These are phyloP conservation scores for Colletotrichum lindemuthianum DNA, from an alignment of 2,329 filamentous ascomycete genomes.

Conservation along the genomic window DNA sequence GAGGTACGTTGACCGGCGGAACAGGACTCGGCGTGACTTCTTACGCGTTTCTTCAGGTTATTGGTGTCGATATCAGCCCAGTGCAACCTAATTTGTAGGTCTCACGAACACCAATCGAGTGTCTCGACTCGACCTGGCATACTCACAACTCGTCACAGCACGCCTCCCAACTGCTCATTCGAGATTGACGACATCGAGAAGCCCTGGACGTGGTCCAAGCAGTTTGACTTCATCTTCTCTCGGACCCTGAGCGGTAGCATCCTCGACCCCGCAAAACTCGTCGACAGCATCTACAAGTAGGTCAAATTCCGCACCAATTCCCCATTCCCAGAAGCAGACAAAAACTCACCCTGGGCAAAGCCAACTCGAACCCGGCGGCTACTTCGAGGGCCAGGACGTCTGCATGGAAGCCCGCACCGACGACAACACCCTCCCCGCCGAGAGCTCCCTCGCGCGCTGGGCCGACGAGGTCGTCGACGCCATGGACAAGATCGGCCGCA, in stretches of 20 bases:
- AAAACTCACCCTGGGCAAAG: conserved; percentile 26
- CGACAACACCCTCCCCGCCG: conserved; percentile 44
- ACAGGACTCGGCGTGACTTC: neutral
- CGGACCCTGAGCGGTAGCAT: conserved; percentile 46
- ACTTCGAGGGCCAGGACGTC: conserved; percentile 46
- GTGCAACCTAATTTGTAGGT: conserved; percentile 33
- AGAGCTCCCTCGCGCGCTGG: conserved; percentile 47
- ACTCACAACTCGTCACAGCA: conserved; percentile 33
- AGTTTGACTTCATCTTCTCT: conserved; percentile 50
- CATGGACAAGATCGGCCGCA: conserved; percentile 43
- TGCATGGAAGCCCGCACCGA: conserved; percentile 43
- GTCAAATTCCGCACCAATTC: neutral
- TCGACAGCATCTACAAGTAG: conserved; percentile 40
- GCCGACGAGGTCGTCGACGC: conserved; percentile 44
- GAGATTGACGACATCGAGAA: conserved; percentile 50
- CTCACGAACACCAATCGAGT: rapidly evolving
- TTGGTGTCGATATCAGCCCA: conserved; percentile 34
- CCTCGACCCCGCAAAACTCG: conserved; percentile 39
- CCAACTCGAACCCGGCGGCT: conserved; percentile 46
- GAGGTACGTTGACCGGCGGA: conserved; percentile 36
- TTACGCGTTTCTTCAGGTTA: conserved; percentile 1
- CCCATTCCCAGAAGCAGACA: too few relatives aligned
- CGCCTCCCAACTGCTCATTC: conserved; percentile 58
- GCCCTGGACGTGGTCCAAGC: conserved; percentile 45
- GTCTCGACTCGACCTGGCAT: too few relatives aligned